These are phyloP conservation scores for Pulveroboletus sp. DNA, from an alignment of 768 basidiomycete genomes.

Conservation along the genomic window DNA sequence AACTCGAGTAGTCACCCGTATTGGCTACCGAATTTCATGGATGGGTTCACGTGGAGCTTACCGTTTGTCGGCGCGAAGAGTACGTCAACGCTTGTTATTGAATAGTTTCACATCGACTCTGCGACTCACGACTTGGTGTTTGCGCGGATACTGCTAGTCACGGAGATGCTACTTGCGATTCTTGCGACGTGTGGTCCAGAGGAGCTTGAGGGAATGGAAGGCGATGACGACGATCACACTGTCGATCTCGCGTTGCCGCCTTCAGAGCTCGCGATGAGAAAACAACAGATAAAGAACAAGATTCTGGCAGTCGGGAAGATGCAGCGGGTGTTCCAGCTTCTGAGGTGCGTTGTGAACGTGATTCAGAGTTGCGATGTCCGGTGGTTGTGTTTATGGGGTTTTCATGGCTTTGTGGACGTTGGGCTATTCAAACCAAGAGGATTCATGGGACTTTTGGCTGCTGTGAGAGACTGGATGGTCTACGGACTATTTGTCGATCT, in stretches of 20 bases:
- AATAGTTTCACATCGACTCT: neutral
- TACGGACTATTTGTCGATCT: neutral
- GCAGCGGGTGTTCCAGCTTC: slow-evolving; percentile 83
- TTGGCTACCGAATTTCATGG: slow-evolving; percentile 98
- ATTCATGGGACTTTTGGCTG: neutral
- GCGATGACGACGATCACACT: slow-evolving; percentile 26
- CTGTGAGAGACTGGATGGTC: neutral
- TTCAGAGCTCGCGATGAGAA: slow-evolving; percentile 46
- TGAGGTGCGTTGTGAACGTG: slow-evolving; percentile 55
- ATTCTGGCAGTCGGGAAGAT: slow-evolving; percentile 89
- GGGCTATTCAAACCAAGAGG: neutral
- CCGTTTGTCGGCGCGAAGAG: slow-evolving; percentile 98
- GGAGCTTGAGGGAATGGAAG: slow-evolving; percentile 73
- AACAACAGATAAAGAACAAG: slow-evolving; percentile 87
- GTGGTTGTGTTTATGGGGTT: neutral
- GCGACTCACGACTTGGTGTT: neutral
- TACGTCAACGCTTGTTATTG: slow-evolving; percentile 35
- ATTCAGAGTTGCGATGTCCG: neutral
- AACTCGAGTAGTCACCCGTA: slow-evolving; percentile 79
- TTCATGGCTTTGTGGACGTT: neutral
- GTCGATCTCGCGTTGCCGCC: slow-evolving; percentile 32
- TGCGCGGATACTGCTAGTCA: slow-evolving; percentile 48
- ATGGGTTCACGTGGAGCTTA: slow-evolving; percentile 97
- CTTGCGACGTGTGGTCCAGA: slow-evolving; percentile 91
- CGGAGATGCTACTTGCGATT: slow-evolving; percentile 96